Base-by-base conservation (phyloP, 176 grass and related monocot genomes). In the Echinochloa phyllopogon region DNA sequence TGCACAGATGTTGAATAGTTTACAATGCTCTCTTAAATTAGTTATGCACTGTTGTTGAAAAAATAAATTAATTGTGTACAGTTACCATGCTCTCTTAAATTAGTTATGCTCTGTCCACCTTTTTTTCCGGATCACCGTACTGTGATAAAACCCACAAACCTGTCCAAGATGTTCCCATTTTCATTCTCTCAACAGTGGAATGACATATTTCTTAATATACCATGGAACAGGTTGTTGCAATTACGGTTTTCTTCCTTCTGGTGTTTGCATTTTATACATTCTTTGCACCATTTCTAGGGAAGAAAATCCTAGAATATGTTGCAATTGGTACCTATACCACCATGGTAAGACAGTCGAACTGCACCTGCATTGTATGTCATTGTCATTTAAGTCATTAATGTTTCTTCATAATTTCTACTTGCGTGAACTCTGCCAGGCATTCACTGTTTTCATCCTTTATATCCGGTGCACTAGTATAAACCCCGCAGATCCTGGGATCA, bases 401-500 rank as follows among this genome's bases (percentile, higher is more conserved):
- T 73, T 5, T 75, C 41, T 75, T 62, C 57, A 84, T 66, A 24
- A 10, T 79, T 81, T 77, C 45, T 82, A 65, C 47, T 70, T 18
- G 23, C 52, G 71, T 24, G 49, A 44, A 65, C 48, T 69, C 45
- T 79, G 72, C 88, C 88, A 97, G 95, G 92, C 82, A 63, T 50
- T 97, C 71, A 83, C 78, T 62, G 95, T 97, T 75, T 89, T 91
- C 90, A 81, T 94, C 63, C 92, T 97, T 75, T 94, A 92, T 24
- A 89, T 97, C 47, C 95, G 95, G 13, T 97, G 95, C 78, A 94
- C 95, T 60, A 93, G 77, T 53, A 97, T 97, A 86, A 97, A 97
- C 81, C 90, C 95, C 64, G 95, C 95, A 56, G 92, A 94, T 91
- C 81, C 86, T 80, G 95, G 90, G 69, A 97, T 97, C 65, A 92